Percentiles rank a stretch among this genome's conserved stretches.
Evolutionary conservation across 805 yeast species (phyloP).

Genomic region (Candida boleticola): DNA sequence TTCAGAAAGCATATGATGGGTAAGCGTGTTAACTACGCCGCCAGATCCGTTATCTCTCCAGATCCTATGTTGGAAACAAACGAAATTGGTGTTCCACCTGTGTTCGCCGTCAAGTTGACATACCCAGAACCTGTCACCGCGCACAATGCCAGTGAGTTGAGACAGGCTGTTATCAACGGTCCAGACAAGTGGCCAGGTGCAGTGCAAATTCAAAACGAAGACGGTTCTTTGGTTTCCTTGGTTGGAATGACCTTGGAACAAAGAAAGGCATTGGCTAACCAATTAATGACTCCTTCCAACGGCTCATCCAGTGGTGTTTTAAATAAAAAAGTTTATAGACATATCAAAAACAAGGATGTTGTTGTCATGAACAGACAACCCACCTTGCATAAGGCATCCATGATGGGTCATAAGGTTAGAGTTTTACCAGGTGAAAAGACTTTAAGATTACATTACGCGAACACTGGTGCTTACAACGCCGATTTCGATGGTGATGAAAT

Average conservation of each 20-base stretch:
- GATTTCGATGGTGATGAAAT: conserved; percentile 99
- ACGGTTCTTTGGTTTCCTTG: conserved; percentile 78
- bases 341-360: conserved; percentile 90
- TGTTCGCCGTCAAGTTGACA: conserved; percentile 90
- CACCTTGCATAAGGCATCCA: conserved; percentile 96
- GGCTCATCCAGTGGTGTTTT: conserved; percentile 50
- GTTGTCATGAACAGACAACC: conserved; percentile 99
- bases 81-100: conserved; percentile 99
- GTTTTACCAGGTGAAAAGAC: conserved; percentile 98
- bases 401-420: conserved; percentile 99
- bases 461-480: conserved; percentile 98
- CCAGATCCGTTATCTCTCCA: conserved; percentile 98
- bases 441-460: conserved; percentile 93
- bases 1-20: conserved; percentile 99
- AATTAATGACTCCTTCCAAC: conserved; percentile 80
- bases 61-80: conserved; percentile 98
- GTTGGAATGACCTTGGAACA: conserved; percentile 90
- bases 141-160: conserved; percentile 82
- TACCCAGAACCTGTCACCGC: conserved; percentile 98
- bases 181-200: conserved; percentile 99
- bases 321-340: conserved; percentile 92
- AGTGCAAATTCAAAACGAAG: conserved; percentile 91
- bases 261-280: conserved; percentile 92
- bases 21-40: conserved; percentile 97
- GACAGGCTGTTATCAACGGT: conserved; percentile 95